Base-by-base conservation (phyloP, 805 yeast genomes). In the Ogataea minuta region DNA sequence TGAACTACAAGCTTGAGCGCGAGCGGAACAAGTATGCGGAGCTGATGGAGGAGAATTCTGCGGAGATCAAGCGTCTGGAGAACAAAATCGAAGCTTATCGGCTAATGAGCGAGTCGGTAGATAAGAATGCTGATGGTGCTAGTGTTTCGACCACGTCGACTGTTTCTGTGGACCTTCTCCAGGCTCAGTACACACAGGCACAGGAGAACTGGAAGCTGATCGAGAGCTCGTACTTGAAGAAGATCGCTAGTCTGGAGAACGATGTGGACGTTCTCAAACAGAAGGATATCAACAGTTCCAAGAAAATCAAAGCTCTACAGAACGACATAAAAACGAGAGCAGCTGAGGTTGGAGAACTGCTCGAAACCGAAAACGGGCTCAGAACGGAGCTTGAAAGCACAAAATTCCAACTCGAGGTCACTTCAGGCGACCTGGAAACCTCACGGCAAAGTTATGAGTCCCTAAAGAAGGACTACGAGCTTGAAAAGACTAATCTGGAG, bases 141-240 rank as follows among this genome's bases (percentile, higher is more conserved):
- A 37, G 36, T 8, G 10, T 28, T 2, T 8, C 32, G 19, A 21
- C 31, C 6, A 39, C 33, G 16, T 43, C 50, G 3, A 39, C 50
- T 4, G 28, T 41, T 3, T 43, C 59, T 4, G 46, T 44, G 10
- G 79, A 81, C 48, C 63, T 72, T 11, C 54, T 86, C 14, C 89
- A 84, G 53, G 66, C 76, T 2, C 93, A 89, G 57, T 82, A 85
- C 48, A 74, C 84, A 6, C 72, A 80, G 11, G 84, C 91, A 0
- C 82, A 82, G 41, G 87, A 81, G 46, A 86, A 83, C 57, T 87
- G 96, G 95, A 81, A 83, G 41, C 66, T 79, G 13, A 79, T 88
- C 29, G 97, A 93, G 59, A 73, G 83, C 27, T 69, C 78, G 3
- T 68, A 88, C 43, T 65, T 71, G 44, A 58, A 63, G 7, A 74